Evolutionary conservation across 345 rosid species (phyloP).

Genomic region (Theobroma cacao): DNA sequence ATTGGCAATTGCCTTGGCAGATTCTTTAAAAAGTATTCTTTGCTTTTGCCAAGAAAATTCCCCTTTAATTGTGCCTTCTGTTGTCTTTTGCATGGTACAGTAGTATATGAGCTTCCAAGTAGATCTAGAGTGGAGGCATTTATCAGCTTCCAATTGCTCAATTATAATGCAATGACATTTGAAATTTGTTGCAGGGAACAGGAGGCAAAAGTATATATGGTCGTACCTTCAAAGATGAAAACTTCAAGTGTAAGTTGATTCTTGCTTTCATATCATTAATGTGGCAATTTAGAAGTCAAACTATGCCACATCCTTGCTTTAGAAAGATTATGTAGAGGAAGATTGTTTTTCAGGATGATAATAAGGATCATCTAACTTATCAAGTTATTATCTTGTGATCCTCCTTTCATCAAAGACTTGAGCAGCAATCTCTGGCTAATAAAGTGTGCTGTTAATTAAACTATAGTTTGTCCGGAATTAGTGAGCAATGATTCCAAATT

Average conservation of each 20-base stretch:
- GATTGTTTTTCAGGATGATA: background rate
- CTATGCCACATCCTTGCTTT: background rate
- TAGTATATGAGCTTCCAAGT: background rate
- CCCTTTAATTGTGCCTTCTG: background rate
- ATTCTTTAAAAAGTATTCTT: background rate
- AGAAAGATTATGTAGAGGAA: background rate
- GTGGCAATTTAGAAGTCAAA: background rate
- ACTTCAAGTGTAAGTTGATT: slow-evolving; percentile 81
- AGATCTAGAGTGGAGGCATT: background rate
- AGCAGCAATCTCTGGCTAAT: background rate
- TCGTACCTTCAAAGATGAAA: slow-evolving; percentile 91
- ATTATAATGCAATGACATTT: slow-evolving; percentile 17
- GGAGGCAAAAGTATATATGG: slow-evolving; percentile 99
- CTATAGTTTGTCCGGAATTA: background rate
- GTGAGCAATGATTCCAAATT: background rate
- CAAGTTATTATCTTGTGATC: background rate
- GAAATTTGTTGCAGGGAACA: slow-evolving; percentile 75
- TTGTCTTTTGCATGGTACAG: background rate
- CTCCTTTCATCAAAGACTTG: background rate
- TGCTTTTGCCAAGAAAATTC: background rate
- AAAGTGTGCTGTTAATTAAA: background rate
- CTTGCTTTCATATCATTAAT: slow-evolving; percentile 14
- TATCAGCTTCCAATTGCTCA: background rate
- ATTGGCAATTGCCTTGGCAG: background rate
- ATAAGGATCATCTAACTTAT: background rate